A percentile compares a stretch with the other conserved stretches of the same genome.
Evolutionary conservation across 2,329 filamentous ascomycete genomes (phyloP).

Genomic region (Macrophomina phaseolina): DNA sequence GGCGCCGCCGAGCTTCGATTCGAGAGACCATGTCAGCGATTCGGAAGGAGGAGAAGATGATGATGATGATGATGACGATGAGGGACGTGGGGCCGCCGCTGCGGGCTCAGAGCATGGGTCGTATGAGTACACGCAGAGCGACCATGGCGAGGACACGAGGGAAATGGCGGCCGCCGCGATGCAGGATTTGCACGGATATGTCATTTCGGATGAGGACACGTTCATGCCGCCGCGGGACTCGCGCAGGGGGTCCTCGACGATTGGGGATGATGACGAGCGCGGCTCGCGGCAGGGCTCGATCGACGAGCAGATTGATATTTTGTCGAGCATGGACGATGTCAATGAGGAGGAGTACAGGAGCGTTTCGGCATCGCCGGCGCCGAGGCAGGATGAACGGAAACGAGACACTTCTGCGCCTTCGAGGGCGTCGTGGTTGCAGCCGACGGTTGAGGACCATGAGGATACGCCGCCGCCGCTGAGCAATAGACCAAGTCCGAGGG

Average conservation of each 20-base stretch:
- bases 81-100: not conserved
- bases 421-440: conserved; percentile 21
- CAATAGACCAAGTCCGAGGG: conserved; percentile 6
- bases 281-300: conserved; percentile 12
- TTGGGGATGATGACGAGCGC: not conserved
- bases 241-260: not conserved
- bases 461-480: conserved; percentile 18
- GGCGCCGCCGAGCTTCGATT: not conserved
- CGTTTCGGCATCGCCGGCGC: conserved; percentile 4
- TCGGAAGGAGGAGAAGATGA: not conserved
- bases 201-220: conserved; percentile 24
- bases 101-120: not conserved
- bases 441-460: conserved; percentile 26
- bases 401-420: not conserved
- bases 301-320: conserved; percentile 23
- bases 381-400: not conserved
- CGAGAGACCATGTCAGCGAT: conserved; percentile 14
- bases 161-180: conserved; percentile 13
- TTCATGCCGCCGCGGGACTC: not conserved
- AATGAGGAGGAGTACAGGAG: conserved; percentile 20
- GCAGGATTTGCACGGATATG: conserved; percentile 26
- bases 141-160: conserved; percentile 3
- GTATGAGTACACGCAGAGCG: conserved; percentile 12
- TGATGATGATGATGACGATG: too few species aligned
- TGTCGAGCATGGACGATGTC: conserved; percentile 27